These are phyloP conservation scores for Saussurea involucrata DNA, from an alignment of 129 eudicot genomes.

Conservation along the genomic window DNA sequence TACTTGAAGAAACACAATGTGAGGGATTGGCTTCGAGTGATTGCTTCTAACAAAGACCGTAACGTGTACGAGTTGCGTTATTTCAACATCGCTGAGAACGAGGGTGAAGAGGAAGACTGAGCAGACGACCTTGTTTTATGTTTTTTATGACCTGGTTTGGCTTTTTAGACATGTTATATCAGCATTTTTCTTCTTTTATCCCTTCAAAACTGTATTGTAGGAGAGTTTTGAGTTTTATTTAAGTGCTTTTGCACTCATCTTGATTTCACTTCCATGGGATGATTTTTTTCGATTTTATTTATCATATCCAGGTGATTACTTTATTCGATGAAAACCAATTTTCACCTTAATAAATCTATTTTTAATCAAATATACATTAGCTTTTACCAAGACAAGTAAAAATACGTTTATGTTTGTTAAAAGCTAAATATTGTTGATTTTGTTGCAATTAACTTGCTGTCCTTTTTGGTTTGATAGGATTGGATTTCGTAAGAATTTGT, in stretches of 20 bases:
- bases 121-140: constrained; percentile 6
- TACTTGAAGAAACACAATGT: constrained; percentile 42
- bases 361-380: not conserved
- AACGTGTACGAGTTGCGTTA: constrained; percentile 34
- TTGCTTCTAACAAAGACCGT: constrained; percentile 34
- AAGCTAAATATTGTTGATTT: too few species aligned
- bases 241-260: constrained; percentile 10
- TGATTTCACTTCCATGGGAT: not conserved
- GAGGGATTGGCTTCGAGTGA: constrained; percentile 40
- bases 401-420: too few species aligned
- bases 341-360: too few species aligned
- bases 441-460: too few species aligned
- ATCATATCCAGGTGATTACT: not conserved
- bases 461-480: too few species aligned
- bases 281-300: not conserved
- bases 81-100: constrained; percentile 40
- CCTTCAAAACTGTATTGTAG: constrained; percentile 21
- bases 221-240: constrained; percentile 20
- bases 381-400: not conserved
- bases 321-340: too few species aligned
- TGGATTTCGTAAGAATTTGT: too few species aligned
- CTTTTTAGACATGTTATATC: constrained; percentile 18
- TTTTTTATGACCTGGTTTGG: constrained; percentile 9
- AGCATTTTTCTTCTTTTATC: not conserved
- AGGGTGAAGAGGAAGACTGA: constrained; percentile 37